phyloP scores from a whole-genome alignment of 306 rosid species.

The Amphicarpaea edgeworthii region DNA sequence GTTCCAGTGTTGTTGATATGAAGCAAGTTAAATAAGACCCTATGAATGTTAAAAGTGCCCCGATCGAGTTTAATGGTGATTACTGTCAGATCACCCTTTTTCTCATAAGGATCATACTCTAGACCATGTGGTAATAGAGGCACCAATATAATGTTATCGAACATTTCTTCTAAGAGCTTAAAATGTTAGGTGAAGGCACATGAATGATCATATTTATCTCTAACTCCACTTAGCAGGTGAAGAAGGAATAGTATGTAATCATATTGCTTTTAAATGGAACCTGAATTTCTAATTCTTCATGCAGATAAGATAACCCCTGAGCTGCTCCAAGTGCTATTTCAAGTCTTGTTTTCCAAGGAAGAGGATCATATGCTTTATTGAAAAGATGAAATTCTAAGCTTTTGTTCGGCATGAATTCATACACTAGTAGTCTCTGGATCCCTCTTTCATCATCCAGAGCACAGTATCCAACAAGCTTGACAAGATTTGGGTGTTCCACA shows the following conservation, averaged over 20 bases:
- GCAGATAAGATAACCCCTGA: conserved; percentile 79
- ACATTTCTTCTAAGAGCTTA: not conserved
- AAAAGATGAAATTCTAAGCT: conserved; percentile 85
- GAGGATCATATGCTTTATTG: conserved; percentile 55
- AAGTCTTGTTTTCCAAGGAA: conserved; percentile 78
- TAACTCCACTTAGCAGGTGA: conserved; percentile 10
- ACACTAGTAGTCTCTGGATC: conserved; percentile 82
- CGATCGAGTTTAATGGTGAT: too few relatives aligned
- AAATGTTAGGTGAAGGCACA: not conserved
- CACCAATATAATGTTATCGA: not conserved
- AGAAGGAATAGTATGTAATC: not conserved
- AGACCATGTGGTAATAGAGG: not conserved
- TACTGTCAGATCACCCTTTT: too few relatives aligned
- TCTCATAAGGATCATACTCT: not conserved
- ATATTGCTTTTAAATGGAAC: conserved; percentile 48
- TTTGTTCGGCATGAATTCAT: conserved; percentile 76
- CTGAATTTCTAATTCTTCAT: conserved; percentile 87
- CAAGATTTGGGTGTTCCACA: conserved; percentile 88
- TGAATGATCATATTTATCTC: not conserved
- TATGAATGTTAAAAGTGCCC: too few relatives aligned
- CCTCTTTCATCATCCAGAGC: conserved; percentile 84
- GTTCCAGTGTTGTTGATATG: not conserved
- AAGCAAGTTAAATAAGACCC: too few relatives aligned
- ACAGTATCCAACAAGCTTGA: conserved; percentile 83
- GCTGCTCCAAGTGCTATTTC: conserved; percentile 76